Conservation (phyloP, 2,329 filamentous ascomycete species). For the Alternaria triticimaculans region DNA sequence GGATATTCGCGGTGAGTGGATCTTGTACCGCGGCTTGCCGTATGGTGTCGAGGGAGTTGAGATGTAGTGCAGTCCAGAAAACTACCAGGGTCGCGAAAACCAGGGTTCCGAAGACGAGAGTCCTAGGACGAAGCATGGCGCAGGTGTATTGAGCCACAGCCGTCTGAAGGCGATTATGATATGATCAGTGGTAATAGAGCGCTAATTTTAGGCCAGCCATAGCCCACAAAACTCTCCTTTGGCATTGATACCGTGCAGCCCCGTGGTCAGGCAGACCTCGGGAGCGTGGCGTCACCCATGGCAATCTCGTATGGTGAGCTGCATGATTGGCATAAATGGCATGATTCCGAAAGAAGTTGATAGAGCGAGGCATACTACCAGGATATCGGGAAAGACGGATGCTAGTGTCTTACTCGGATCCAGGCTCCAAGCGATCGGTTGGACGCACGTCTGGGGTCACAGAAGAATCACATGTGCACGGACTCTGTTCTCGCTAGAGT, state of each 20-base stretch:
- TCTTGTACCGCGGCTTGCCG: background rate
- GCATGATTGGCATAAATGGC: background rate
- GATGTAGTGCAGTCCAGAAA: conserved; percentile 1
- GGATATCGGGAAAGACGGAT: conserved; percentile 1
- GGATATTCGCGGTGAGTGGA: background rate
- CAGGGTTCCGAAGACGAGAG: background rate
- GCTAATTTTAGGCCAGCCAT: background rate
- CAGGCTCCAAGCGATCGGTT: background rate
- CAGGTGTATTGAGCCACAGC: background rate
- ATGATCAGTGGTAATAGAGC: background rate
- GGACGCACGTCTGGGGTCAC: background rate
- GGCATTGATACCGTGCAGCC: background rate
- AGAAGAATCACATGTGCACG: background rate
- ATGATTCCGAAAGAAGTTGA: background rate
- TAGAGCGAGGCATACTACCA: background rate
- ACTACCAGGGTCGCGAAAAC: background rate
- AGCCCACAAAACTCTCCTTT: background rate
- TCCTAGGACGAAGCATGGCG: conserved; percentile 4
- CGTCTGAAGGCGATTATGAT: background rate
- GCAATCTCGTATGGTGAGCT: background rate
- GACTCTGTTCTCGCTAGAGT: background rate
- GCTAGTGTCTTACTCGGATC: background rate
- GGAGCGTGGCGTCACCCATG: background rate
- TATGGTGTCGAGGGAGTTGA: background rate
- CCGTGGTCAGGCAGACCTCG: background rate